Evolutionary conservation across 2,329 filamentous ascomycete species (phyloP), one percentile per base, ranked within the genome.

Genomic region (Stromatinia cepivora): DNA sequence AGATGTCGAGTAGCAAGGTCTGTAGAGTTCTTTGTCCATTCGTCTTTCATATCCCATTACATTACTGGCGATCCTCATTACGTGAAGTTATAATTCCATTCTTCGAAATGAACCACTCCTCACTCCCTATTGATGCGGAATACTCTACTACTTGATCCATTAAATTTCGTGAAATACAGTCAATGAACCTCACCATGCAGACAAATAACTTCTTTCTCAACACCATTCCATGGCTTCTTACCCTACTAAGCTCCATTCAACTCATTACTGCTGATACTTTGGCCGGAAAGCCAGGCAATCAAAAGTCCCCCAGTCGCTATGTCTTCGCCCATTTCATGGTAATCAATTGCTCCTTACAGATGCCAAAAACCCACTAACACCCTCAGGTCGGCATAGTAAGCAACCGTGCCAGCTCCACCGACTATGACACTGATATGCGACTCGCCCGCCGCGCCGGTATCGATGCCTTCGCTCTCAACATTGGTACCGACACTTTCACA

Each of bases 401-500:
- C 28, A 72, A 73, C 34, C 71, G 72, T 17, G 66, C 69, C 22
- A 69, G 70, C 4, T 13, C 72, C 5, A 28, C 67, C 3, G 72
- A 73, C 39, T 74, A 70, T 22, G 70, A 73, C 25, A 42, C 15
- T 15, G 73, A 73, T n/a, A 73, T 73, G 70, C 42, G 52, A 34
- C 58, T 67, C 11, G 76, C 76, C 36, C 75, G 73, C 45, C 25
- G 70, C 3, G 69, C 79, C 0, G 80, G 79, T 8, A 79, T 79
- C 52, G 77, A 79, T 53, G 78, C 77, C 1, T 79, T 79, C 63
- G 77, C 78, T 2, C 66, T 79, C 17, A 79, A 79, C 39, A 77
- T 78, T 46, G 78, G 76, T 3, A 72, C 70, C 1, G 76, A 76
- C 28, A 1, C 25, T 11, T 82, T 79, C 0, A 75, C 74, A 6